phyloP scores from a whole-genome alignment of 139 green algal species.

The Chlorella sp. region DNA sequence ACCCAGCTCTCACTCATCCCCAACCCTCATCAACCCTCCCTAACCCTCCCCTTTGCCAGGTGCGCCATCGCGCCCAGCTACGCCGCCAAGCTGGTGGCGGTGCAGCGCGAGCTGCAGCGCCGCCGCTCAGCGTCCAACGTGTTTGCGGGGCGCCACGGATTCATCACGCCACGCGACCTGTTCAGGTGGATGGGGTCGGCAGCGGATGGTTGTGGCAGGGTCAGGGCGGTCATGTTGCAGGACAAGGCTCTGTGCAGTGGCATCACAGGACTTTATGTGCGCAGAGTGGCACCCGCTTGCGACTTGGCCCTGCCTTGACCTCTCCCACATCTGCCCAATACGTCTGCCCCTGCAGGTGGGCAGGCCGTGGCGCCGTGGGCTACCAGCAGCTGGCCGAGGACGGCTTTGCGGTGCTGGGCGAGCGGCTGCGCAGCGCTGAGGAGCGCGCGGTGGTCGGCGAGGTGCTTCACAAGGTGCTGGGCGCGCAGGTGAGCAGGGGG shows the following conservation, averaged over 20 bases:
- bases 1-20: too few relatives aligned
- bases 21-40: background rate
- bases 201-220: background rate
- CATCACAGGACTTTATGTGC: background rate
- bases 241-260: background rate
- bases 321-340: too few relatives aligned
- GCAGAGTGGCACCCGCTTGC: background rate
- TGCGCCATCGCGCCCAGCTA: constrained; percentile 80
- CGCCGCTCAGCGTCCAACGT: constrained; percentile 70
- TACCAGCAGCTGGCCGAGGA: constrained; percentile 92
- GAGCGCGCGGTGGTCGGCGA: constrained; percentile 82
- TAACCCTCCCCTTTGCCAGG: constrained; percentile 19
- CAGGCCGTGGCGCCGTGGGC: constrained; percentile 77
- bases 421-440: constrained; percentile 78
- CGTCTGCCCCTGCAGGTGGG: constrained; percentile 60
- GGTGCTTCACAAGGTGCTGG: constrained; percentile 73
- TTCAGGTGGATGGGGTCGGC: constrained; percentile 78
- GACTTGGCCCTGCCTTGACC: too few relatives aligned
- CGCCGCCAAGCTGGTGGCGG: constrained; percentile 86
- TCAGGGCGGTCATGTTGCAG: too few relatives aligned
- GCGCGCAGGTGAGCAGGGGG: constrained; percentile 57
- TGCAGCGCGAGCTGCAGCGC: constrained; percentile 93
- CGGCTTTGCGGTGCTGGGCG: constrained; percentile 91
- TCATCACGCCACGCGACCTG: constrained; percentile 97
- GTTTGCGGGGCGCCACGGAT: constrained; percentile 95